These are phyloP conservation scores for Candida sithepensis DNA, from an alignment of 805 yeast species.

Conservation along the genomic window DNA sequence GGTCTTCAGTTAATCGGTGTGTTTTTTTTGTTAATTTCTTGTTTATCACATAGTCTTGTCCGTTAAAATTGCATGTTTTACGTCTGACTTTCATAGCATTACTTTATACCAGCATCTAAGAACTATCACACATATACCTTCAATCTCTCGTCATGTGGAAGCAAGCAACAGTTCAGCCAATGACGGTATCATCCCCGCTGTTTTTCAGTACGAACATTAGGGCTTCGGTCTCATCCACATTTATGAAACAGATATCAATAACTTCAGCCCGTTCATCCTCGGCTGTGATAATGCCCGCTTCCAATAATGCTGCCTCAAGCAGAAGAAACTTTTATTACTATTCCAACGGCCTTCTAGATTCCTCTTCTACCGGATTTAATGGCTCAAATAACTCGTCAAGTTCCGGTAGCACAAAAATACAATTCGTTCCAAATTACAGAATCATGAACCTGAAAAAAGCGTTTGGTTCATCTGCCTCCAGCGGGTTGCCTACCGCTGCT, in stretches of 20 bases:
- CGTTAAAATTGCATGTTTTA: neutral
- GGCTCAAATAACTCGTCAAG: neutral
- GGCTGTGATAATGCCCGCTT: neutral
- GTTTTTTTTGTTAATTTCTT: neutral
- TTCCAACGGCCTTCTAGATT: slow-evolving; percentile 18
- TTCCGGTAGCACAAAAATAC: slow-evolving; percentile 8
- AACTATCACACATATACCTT: neutral
- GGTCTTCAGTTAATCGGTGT: neutral
- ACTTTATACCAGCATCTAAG: neutral
- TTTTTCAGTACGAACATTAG: neutral
- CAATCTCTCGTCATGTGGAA: neutral
- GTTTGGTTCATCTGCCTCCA: slow-evolving; percentile 4
- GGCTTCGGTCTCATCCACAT: neutral
- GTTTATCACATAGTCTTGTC: neutral
- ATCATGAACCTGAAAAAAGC: slow-evolving; percentile 3
- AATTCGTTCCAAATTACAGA: slow-evolving; percentile 27
- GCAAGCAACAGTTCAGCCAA: neutral
- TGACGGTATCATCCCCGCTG: neutral
- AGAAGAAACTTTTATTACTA: slow-evolving; percentile 16
- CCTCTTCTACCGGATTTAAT: slow-evolving; percentile 8
- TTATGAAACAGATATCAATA: neutral
- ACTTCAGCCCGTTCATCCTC: neutral
- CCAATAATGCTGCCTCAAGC: neutral
- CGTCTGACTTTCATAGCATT: neutral
- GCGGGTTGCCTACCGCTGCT: slow-evolving; percentile 3